Evolutionary conservation across 2,329 filamentous ascomycete species (phyloP).

Genomic region (Sporothrix curviconia): DNA sequence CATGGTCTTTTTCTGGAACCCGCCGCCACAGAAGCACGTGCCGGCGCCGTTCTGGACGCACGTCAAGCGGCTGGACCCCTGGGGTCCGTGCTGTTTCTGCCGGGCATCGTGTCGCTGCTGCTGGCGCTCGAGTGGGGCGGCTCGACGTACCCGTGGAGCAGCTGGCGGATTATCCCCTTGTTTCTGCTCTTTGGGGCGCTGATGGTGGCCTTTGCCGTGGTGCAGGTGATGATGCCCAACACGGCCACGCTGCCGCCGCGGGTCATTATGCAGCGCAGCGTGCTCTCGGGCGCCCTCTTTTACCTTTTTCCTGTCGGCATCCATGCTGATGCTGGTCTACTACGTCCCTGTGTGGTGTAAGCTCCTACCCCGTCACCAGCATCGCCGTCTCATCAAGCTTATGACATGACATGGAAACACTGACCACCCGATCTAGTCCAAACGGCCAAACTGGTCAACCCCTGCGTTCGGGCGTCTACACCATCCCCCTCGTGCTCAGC

Average conservation of each 20-base stretch:
- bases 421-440: too few relatives aligned
- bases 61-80: slow-evolving; percentile 28
- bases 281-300: neutral
- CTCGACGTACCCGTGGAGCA: slow-evolving; percentile 28
- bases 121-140: slow-evolving; percentile 40
- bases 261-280: slow-evolving; percentile 28
- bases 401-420: too few relatives aligned
- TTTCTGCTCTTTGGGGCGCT: slow-evolving; percentile 25
- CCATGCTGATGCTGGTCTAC: slow-evolving; percentile 12
- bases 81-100: slow-evolving; percentile 21
- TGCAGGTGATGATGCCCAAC: slow-evolving; percentile 29
- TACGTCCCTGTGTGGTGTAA: slow-evolving; percentile 33
- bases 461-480: slow-evolving; percentile 35
- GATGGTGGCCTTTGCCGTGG: slow-evolving; percentile 24
- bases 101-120: slow-evolving; percentile 34
- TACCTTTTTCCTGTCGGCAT: neutral
- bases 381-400: too few relatives aligned
- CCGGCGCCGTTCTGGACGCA: slow-evolving; percentile 13
- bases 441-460: slow-evolving; percentile 32
- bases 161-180: slow-evolving; percentile 28
- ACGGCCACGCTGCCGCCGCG: slow-evolving; percentile 33
- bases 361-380: too few relatives aligned
- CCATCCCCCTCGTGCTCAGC: slow-evolving; percentile 35
- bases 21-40: slow-evolving; percentile 21
- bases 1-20: slow-evolving; percentile 26